phyloP scores from a whole-genome alignment of 2,329 filamentous ascomycete genomes.

The Colletotrichum sp. region DNA sequence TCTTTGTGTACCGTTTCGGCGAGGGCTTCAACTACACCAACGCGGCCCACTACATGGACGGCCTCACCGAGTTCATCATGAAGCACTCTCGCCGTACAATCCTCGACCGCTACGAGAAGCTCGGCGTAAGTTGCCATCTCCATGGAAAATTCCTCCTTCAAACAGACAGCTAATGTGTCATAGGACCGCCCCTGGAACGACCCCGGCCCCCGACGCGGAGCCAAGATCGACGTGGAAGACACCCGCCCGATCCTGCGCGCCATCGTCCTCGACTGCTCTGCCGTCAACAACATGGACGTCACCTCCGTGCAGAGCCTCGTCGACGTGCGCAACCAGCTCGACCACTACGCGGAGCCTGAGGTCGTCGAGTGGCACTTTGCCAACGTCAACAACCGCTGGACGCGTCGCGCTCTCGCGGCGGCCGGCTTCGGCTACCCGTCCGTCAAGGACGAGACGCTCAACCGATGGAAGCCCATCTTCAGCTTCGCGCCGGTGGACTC shows the following conservation, averaged over 20 bases:
- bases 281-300: constrained; percentile 62
- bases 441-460: constrained; percentile 29
- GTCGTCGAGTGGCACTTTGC: constrained; percentile 60
- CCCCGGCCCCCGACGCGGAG: constrained; percentile 43
- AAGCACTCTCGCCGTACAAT: constrained; percentile 45
- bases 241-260: constrained; percentile 54
- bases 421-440: constrained; percentile 60
- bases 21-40: constrained; percentile 61
- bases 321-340: constrained; percentile 59
- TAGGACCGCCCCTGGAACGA: constrained; percentile 63
- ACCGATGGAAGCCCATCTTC: constrained; percentile 37
- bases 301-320: constrained; percentile 63
- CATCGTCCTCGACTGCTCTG: constrained; percentile 62
- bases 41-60: constrained; percentile 51
- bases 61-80: constrained; percentile 43
- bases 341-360: constrained; percentile 55
- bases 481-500: constrained; percentile 32
- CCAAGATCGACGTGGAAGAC: constrained; percentile 33
- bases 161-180: background rate
- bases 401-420: constrained; percentile 58
- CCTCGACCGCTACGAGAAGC: constrained; percentile 46
- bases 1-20: constrained; percentile 57
- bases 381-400: constrained; percentile 60
- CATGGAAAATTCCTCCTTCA: accelerated
- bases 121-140: constrained; percentile 43